These are phyloP conservation scores for Akanthomyces dipterigenus DNA, from an alignment of 2,329 filamentous ascomycete genomes.

Conservation along the genomic window DNA sequence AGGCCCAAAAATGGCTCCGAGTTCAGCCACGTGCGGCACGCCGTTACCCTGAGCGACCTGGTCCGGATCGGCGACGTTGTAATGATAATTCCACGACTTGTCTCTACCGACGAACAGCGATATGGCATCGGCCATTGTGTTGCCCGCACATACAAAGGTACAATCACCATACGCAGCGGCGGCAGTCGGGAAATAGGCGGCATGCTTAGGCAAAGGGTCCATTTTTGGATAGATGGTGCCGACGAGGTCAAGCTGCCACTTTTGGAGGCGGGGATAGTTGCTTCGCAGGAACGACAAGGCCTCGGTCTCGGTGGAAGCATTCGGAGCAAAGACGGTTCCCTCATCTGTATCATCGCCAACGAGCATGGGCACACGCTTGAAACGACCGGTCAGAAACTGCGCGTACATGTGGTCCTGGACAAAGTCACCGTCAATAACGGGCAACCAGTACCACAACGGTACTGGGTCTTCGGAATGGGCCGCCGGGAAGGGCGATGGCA, in stretches of 20 bases:
- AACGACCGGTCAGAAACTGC: conserved; percentile 33
- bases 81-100: conserved; percentile 40
- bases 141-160: conserved; percentile 38
- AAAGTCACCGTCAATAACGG: conserved; percentile 42
- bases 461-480: conserved; percentile 31
- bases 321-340: conserved; percentile 37
- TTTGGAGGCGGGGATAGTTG: conserved; percentile 40
- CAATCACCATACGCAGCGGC: conserved; percentile 38
- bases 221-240: conserved; percentile 32
- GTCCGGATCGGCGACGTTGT: conserved; percentile 37
- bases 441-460: conserved; percentile 45
- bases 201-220: conserved; percentile 29
- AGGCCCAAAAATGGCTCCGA: conserved; percentile 43
- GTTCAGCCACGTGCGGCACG: conserved; percentile 42
- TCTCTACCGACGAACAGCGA: conserved; percentile 11
- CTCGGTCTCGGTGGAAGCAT: conserved; percentile 28
- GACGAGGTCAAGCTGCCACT: conserved; percentile 29
- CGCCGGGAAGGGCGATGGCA: conserved; percentile 18
- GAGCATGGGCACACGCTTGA: conserved; percentile 38
- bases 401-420: conserved; percentile 35
- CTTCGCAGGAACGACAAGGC: conserved; percentile 35
- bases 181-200: conserved; percentile 37
- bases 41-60: conserved; percentile 34
- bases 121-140: conserved; percentile 24
- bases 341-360: conserved; percentile 27